Evolutionary conservation across 768 basidiomycete species (phyloP), one percentile per base, ranked within the genome.

Genomic region (Tulasnella sp.): DNA sequence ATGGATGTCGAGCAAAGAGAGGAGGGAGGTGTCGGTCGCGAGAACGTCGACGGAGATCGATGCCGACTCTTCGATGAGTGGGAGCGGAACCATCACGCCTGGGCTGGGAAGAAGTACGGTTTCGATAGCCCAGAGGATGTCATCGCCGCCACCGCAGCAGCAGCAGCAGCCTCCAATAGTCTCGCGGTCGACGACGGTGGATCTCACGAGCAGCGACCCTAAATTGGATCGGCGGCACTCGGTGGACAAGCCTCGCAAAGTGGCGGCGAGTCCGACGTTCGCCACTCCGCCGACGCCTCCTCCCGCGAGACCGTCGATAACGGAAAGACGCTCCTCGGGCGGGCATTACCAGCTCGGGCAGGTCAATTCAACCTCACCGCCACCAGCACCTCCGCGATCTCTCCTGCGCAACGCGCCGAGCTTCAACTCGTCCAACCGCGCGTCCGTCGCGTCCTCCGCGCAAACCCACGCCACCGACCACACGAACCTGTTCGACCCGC

Each of bases 391-490:
- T 23, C 78, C 78, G 2, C 80, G 78, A 42, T 76, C 61, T 16
- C 48, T 70, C 11, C 40, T 74, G 4, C 73, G 77, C 23, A 61
- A 35, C 32, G 42, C 77, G 5, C 71, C 61, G 0, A 40, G 73
- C 44, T 57, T 72, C 39, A 39, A 55, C 72, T 44, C 37, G 13
- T 73, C 80, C 40, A 75, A 78, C 55, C 74, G 81, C 26, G 57
- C 61, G 0, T 81, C 81, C 32, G 61, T 80, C 26, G 81, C 81
- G 23, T 79, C 79, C 42, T 80, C 81, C 23, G 69, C 75, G 79
- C 74, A 80, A 78, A 55, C 71, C 81, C 82, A 84, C 85, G 74
- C 85, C 84, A 77, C 85, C 85, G 75, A 85, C 84, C 75, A 86
- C 84, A 73, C 85, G 86, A 46, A 84, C 83, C 69, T 74, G 80